Conservation (phyloP, 768 basidiomycete species). For the Asterophora parasitica region DNA sequence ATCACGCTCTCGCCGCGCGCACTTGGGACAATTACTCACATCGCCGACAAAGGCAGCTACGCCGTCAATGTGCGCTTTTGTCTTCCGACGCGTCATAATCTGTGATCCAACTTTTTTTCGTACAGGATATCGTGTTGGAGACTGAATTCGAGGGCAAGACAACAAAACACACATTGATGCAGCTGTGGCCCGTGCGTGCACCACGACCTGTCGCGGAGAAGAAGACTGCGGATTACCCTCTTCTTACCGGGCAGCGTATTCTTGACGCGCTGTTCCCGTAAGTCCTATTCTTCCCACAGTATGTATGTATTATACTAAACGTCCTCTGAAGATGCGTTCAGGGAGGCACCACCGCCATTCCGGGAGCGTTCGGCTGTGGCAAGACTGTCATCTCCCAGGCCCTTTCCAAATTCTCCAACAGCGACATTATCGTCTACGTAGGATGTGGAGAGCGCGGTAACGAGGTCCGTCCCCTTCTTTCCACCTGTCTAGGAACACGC, state of each 20-base stretch:
- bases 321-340: slow-evolving; percentile 73
- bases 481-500: background rate
- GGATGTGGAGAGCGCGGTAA: slow-evolving; percentile 99
- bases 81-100: background rate
- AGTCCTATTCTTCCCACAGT: slow-evolving; percentile 19
- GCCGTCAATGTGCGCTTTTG: slow-evolving; percentile 67
- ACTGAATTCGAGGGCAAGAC: slow-evolving; percentile 97
- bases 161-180: slow-evolving; percentile 94
- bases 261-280: slow-evolving; percentile 95
- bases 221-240: slow-evolving; percentile 84
- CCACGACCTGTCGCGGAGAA: slow-evolving; percentile 96
- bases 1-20: slow-evolving; percentile 94
- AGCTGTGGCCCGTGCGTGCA: slow-evolving; percentile 98
- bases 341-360: slow-evolving; percentile 95
- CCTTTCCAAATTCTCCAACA: slow-evolving; percentile 97
- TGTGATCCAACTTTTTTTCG: background rate
- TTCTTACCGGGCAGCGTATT: slow-evolving; percentile 95
- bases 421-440: slow-evolving; percentile 98
- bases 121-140: slow-evolving; percentile 89
- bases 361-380: slow-evolving; percentile 97
- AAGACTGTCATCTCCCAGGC: slow-evolving; percentile 99
- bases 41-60: slow-evolving; percentile 94
- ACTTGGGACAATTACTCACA: slow-evolving; percentile 89
- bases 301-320: background rate
- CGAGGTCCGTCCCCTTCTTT: slow-evolving; percentile 45